These are phyloP conservation scores for Bifiguratus adelaidae DNA, from an alignment of 192 early-diverging fungal genomes.

Conservation along the genomic window DNA sequence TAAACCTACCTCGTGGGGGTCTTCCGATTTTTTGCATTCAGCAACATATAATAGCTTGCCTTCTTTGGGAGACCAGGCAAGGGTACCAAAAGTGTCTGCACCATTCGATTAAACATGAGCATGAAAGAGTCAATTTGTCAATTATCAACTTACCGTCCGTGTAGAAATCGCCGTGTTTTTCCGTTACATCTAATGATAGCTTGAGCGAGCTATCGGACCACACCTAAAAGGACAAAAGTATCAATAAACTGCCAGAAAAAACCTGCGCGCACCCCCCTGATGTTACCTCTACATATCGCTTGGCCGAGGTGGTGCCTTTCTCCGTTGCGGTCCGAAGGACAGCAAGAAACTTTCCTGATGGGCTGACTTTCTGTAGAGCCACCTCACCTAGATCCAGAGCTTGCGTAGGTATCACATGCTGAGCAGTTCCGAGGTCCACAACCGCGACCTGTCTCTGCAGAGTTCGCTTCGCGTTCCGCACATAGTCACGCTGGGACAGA, in stretches of 20 bases:
- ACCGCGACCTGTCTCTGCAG: slow-evolving; percentile 25
- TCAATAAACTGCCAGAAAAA: background rate
- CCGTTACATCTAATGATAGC: slow-evolving; percentile 51
- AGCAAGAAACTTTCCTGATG: slow-evolving; percentile 21
- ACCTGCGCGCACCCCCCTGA: background rate
- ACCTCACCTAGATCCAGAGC: slow-evolving; percentile 19
- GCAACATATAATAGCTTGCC: slow-evolving; percentile 52
- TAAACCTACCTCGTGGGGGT: slow-evolving; percentile 16
- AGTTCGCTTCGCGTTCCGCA: slow-evolving; percentile 33
- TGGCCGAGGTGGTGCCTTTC: slow-evolving; percentile 20
- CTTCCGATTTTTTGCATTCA: slow-evolving; percentile 45
- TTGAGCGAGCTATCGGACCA: slow-evolving; percentile 39
- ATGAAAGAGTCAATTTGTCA: slow-evolving; percentile 1
- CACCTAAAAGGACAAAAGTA: slow-evolving; percentile 13
- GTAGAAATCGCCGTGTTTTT: slow-evolving; percentile 61
- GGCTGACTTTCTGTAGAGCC: slow-evolving; percentile 14
- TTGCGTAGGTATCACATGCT: slow-evolving; percentile 2
- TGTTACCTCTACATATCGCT: slow-evolving; percentile 46
- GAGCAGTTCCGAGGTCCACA: slow-evolving; percentile 15
- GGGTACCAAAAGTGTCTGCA: slow-evolving; percentile 31
- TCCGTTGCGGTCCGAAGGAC: slow-evolving; percentile 28
- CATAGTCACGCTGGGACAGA: slow-evolving; percentile 39
- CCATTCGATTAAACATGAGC: background rate
- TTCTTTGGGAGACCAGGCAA: slow-evolving; percentile 51
- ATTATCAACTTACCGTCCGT: slow-evolving; percentile 34